Conservation (phyloP, 2,329 filamentous ascomycete species). For the Sporothrix curviconia region DNA sequence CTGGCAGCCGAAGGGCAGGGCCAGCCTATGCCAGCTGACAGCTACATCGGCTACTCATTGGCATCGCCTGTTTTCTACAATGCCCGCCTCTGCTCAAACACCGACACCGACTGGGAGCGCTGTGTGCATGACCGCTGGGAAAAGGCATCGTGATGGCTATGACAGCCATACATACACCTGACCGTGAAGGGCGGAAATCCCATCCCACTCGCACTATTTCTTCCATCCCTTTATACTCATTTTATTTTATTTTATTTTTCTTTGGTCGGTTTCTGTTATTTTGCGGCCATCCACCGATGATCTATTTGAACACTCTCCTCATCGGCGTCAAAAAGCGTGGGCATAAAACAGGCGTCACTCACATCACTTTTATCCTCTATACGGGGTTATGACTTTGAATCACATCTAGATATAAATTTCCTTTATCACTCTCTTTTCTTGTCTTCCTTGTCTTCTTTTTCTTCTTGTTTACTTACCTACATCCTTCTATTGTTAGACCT, state of each 20-base stretch:
- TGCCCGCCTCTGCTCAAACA: not conserved
- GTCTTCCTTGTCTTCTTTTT: conserved; percentile 1
- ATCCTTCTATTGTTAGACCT: not conserved
- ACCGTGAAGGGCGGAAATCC: too few relatives aligned
- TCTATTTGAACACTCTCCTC: too few relatives aligned
- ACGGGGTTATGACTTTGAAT: too few relatives aligned
- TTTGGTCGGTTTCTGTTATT: too few relatives aligned
- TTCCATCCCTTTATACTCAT: not conserved
- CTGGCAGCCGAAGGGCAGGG: not conserved
- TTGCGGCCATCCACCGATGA: too few relatives aligned
- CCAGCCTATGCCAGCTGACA: too few relatives aligned
- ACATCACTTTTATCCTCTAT: too few relatives aligned
- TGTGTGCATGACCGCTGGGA: conserved; percentile 6
- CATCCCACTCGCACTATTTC: not conserved
- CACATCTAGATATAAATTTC: too few relatives aligned
- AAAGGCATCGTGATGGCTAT: not conserved
- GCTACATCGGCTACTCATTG: conserved; percentile 5
- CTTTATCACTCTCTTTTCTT: not conserved
- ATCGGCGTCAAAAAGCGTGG: too few relatives aligned
- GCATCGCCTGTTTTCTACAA: conserved; percentile 5
- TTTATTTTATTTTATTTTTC: conserved; percentile 2
- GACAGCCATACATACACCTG: not conserved
- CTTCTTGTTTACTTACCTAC: not conserved
- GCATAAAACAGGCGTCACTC: too few relatives aligned
- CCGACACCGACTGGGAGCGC: conserved; percentile 9